Base-by-base conservation (phyloP, 225 moss, liverwort and hornwort species). In the Bryum argenteum region DNA sequence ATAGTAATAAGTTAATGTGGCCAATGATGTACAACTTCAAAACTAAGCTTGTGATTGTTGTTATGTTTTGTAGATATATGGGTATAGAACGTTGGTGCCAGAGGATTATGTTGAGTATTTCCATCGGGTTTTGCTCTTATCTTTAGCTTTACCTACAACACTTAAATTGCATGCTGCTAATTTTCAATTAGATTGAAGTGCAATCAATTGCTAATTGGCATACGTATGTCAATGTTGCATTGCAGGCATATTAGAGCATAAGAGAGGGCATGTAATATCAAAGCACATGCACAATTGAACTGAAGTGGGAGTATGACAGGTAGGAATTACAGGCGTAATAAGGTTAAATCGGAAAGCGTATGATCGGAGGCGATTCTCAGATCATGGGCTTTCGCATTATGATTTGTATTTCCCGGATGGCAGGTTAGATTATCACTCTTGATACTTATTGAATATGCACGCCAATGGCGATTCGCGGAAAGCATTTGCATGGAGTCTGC, bases 51-150 rank as follows among this genome's bases (percentile, higher is more conserved):
- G 51, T 54, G 58, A 53, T 69, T 72, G 64, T 60, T 65, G 65
- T 53, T 38, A 45, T 11, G 1, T 78, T 74, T 68, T 89, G 92
- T 81, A 98, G 97, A 89, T 94, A 56, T 94, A 92, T 84, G 97
- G 97, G 70, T 98, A 91, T 50, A 88, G 87, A 68, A 92, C 92
- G 18, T 71, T 98, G 74, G 88, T 98, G 61, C 97, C 97, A 8
- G 94, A 98, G 81, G 97, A 98, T 87, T 98, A 94, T 77, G 78
- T 98, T 5, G 92, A 98, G 57, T 98, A 98, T 65, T 98, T 98
- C 66, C 94, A 92, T 87, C 92, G 89, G 92, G 97, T 98, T 74
- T 73, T 91, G 75, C 75, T 79, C 79, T 77, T 76, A 23, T 42
- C 50, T 15, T 61, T 48, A 17, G 42, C 6, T 78, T 43, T n/a